Evolutionary conservation across 208 protist species (phyloP), one percentile per base, ranked within the genome.

Genomic region (Borovskyia barvae): DNA sequence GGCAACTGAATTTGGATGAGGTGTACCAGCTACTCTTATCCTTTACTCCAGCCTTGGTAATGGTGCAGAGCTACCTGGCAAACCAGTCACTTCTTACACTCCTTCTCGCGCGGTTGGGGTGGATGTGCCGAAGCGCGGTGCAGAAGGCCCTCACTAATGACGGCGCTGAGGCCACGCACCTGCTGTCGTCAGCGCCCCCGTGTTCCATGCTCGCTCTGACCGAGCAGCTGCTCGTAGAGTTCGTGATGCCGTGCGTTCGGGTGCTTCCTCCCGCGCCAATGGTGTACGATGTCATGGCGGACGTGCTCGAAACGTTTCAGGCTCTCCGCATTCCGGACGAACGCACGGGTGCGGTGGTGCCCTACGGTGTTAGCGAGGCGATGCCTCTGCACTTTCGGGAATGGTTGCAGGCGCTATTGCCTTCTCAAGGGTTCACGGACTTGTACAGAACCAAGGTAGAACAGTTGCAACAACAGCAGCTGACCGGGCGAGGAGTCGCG

Each of bases 171-270:
- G n/a, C n/a, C n/a, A n/a, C n/a, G n/a, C n/a, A n/a, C n/a, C 22
- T 24, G 11, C 36, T 9, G 24, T 11, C 2, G 29, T 5, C 41
- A 11, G n/a, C 19, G 55, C 11, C 32, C 3, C 52, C 24, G 11
- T 48, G 22, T 11, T 12, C 33, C 3, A 33, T 62, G 12, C 65
- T 90, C 19, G 64, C 54, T 15, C 39, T 90, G 32, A 60, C 67
- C 33, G 86, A 93, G 66, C 25, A 33, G 47, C 53, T 75, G 25
- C 68, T 90, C 17, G 54, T 89, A 43, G 32, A 54, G 48, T 57
- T 93, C 4, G 57, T 93, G 7, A 79, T 93, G 67, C 86, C 86
- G 14, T 88, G 80, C 43, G 55, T 90, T 45, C 77, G 82, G 29
- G 82, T 90, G 14, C 66, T 93, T 49, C 36, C 69, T n/a, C 78